Evolutionary conservation across 2,329 filamentous ascomycete species (phyloP).

Genomic region (Venturia asperata): DNA sequence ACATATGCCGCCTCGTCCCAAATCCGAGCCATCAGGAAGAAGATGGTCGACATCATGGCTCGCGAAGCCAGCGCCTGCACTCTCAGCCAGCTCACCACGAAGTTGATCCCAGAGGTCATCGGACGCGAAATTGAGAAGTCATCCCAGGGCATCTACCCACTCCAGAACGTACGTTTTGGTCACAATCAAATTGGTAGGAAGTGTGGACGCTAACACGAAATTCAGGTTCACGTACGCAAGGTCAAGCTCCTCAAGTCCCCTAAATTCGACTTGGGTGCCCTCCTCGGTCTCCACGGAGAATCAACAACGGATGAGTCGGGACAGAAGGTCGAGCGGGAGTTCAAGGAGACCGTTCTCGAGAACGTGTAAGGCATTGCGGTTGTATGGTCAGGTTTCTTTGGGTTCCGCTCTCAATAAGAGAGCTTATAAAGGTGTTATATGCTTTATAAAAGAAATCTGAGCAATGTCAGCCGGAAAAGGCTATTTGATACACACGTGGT

Average conservation of each 20-base stretch:
- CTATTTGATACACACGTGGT: not conserved
- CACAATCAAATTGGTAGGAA: constrained; percentile 47
- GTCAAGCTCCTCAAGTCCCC: constrained; percentile 98
- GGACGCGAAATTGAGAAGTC: constrained; percentile 99
- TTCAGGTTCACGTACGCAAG: constrained; percentile 97
- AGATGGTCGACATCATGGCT: constrained; percentile 99
- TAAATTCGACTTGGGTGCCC: constrained; percentile 97
- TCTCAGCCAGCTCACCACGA: constrained; percentile 90
- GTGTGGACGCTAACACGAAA: constrained; percentile 30
- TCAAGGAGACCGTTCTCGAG: constrained; percentile 96
- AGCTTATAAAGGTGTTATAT: constrained; percentile 15
- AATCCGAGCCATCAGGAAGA: constrained; percentile 96
- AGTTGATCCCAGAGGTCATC: constrained; percentile 99
- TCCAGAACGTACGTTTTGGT: constrained; percentile 93
- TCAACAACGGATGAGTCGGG: constrained; percentile 91
- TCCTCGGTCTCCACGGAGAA: constrained; percentile 96
- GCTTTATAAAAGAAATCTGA: constrained; percentile 15
- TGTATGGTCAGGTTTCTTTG: constrained; percentile 11
- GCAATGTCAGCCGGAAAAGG: constrained; percentile 15
- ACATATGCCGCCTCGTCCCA: constrained; percentile 96
- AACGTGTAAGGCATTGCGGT: constrained; percentile 57
- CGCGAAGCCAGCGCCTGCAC: constrained; percentile 93
- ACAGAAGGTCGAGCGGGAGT: constrained; percentile 96
- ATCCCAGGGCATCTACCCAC: constrained; percentile 98
- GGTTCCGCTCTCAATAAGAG: constrained; percentile 8